Evolutionary conservation across 768 basidiomycete species (phyloP), one percentile per base, ranked within the genome.

Genomic region (Amyloporia xantha): DNA sequence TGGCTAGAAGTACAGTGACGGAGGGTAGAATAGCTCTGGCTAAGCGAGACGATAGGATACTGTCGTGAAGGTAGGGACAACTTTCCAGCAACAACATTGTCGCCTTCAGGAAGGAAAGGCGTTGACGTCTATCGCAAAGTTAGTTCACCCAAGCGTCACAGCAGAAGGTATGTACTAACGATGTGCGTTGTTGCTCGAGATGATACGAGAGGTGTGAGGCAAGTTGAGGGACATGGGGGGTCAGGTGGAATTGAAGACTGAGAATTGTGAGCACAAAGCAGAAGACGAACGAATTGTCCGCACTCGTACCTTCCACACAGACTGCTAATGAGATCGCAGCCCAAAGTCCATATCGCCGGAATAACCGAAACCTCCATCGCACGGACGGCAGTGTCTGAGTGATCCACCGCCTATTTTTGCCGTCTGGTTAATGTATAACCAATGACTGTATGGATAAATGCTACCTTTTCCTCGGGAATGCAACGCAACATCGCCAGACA

Each of bases 181-280:
- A 36, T 11, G 70, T 64, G 17, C 65, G 62, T 11, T 68, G 67
- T 50, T 75, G 77, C 60, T 91, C 88, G 0, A 91, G 67, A 50
- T 82, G 85, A 55, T 73, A 78, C 2, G 71, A 64, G 17, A 91
- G 59, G 37, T 71, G 66, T 19, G 71, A 70, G 13, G 77, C 57
- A n/a, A 91, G 47, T 41, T 70, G 76, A n/a, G 75, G 63, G 1
- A 68, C 45, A 57, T 85, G 71, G 0, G 87, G 75, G 20, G 75
- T 73, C 21, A 91, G 59, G 51, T 78, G 73, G 40, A 71, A 70
- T 13, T 68, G 69, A 13, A 72, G 64, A 45, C 90, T 91, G 49
- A 19, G 26, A 19, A 37, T 23, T 7, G 43, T 41, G 33, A 27
- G 19, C 9, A 20, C 33, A 44, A 26, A 33, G 12, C 38, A 27